Percentiles rank a stretch among this genome's conserved stretches.
Evolutionary conservation across 495 filamentous ascomycete species (phyloP).

Genomic region (Achaetomiella virescens): DNA sequence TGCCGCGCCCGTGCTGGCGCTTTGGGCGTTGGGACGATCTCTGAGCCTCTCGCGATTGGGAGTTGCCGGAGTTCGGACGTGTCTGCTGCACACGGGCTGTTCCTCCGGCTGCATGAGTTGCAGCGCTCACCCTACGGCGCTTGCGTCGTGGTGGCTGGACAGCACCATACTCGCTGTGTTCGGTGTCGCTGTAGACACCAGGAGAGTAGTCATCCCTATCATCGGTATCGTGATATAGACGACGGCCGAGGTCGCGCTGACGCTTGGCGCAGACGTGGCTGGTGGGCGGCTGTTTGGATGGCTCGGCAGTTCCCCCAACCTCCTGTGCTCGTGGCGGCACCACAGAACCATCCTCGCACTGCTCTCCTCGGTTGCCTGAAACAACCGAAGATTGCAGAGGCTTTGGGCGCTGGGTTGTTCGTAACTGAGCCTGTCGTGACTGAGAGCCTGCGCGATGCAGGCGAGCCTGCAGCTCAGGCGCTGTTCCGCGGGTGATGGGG

Average conservation of each 20-base stretch:
- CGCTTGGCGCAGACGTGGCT: background rate
- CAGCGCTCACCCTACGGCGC: conserved; percentile 5
- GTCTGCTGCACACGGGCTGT: conserved; percentile 9
- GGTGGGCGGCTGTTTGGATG: background rate
- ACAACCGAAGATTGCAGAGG: background rate
- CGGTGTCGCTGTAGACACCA: conserved; percentile 1
- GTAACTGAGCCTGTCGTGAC: background rate
- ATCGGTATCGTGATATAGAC: conserved; percentile 12
- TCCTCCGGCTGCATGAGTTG: background rate
- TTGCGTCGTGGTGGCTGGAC: conserved; percentile 7
- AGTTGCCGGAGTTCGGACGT: conserved; percentile 2
- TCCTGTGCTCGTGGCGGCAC: background rate
- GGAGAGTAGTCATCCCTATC: conserved; percentile 12
- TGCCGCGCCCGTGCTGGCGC: no score
- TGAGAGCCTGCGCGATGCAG: background rate
- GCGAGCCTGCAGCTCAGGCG: background rate
- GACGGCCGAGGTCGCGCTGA: conserved; percentile 12
- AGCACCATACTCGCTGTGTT: conserved; percentile 9
- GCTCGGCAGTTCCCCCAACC: background rate
- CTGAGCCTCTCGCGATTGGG: background rate
- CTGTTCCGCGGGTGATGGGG: background rate
- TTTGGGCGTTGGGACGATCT: background rate
- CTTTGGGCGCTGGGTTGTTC: background rate
- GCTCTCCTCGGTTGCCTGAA: background rate
- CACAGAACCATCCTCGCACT: background rate